phyloP scores from a whole-genome alignment of 2,329 filamentous ascomycete genomes.

The Stagonosporopsis cucurbitacearum region DNA sequence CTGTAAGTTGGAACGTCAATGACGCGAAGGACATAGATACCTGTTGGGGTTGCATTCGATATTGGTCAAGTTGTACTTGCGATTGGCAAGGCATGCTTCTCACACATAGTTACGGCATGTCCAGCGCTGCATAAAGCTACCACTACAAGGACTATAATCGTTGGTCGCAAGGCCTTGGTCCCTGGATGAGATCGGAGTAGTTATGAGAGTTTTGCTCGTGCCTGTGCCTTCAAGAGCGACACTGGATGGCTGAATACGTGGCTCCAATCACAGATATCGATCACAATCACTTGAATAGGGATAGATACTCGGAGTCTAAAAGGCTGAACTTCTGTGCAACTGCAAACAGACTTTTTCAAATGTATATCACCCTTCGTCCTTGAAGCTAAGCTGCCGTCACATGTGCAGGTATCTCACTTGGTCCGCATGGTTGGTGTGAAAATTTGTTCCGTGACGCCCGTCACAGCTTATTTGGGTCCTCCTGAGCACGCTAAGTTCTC shows the following conservation, averaged over 20 bases:
- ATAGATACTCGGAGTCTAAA: not conserved
- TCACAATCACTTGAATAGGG: not conserved
- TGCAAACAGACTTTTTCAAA: not conserved
- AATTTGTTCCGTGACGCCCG: not conserved
- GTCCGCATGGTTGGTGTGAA: not conserved
- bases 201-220: not conserved
- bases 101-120: slow-evolving; percentile 68
- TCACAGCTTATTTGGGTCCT: not conserved
- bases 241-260: not conserved
- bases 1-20: slow-evolving; percentile 3
- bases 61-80: slow-evolving; percentile 8
- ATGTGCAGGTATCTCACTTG: not conserved
- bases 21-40: slow-evolving; percentile 8
- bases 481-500: not conserved
- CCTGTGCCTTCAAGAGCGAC: slow-evolving; percentile 7
- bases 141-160: slow-evolving; percentile 58
- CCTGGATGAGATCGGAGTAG: too few relatives aligned
- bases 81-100: slow-evolving; percentile 65
- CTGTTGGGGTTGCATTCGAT: slow-evolving; percentile 7
- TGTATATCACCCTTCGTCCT: not conserved
- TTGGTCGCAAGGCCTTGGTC: not conserved
- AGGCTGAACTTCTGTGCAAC: not conserved
- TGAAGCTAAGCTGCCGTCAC: not conserved
- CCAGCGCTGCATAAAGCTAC: slow-evolving; percentile 61
- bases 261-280: slow-evolving; percentile 1